phyloP scores from a whole-genome alignment of 179 eudicot species.

The Camellia oleifera region DNA sequence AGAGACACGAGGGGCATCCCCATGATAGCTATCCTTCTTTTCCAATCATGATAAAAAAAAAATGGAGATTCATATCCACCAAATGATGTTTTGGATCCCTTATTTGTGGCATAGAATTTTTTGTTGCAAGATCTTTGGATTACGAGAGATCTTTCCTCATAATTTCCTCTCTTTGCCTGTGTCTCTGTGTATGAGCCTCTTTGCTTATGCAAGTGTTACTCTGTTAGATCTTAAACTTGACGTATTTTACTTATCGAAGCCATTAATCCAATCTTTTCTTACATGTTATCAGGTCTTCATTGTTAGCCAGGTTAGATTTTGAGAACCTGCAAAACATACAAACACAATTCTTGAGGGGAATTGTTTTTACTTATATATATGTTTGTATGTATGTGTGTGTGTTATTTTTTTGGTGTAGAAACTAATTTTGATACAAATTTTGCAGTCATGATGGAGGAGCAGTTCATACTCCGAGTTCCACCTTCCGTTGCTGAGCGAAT shows the following conservation, averaged over 20 bases:
- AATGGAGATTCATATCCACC: not conserved
- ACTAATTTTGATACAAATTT: constrained; percentile 8
- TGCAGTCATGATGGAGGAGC: constrained; percentile 88
- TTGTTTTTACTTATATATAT: too few species aligned
- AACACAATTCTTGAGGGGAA: too few species aligned
- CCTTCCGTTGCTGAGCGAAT: constrained; percentile 84
- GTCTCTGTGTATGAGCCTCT: not conserved
- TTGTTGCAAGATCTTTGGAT: not conserved
- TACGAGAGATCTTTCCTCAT: not conserved
- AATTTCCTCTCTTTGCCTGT: not conserved
- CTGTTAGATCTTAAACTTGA: not conserved
- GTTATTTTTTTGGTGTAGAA: not conserved
- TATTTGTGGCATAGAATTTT: not conserved
- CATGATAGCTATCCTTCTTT: not conserved
- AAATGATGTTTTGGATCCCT: constrained; percentile 4
- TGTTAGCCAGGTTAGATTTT: not conserved
- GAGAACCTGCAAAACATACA: not conserved
- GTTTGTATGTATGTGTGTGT: too few species aligned
- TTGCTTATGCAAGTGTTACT: not conserved
- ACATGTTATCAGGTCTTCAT: not conserved
- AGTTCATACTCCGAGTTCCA: constrained; percentile 83
- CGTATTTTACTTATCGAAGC: not conserved
- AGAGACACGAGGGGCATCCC: not conserved
- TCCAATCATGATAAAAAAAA: not conserved
- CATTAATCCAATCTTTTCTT: not conserved